Evolutionary conservation across 345 rosid genomes (phyloP), one percentile per base, ranked within the genome.

Genomic region (Hibiscus tridactylites): DNA sequence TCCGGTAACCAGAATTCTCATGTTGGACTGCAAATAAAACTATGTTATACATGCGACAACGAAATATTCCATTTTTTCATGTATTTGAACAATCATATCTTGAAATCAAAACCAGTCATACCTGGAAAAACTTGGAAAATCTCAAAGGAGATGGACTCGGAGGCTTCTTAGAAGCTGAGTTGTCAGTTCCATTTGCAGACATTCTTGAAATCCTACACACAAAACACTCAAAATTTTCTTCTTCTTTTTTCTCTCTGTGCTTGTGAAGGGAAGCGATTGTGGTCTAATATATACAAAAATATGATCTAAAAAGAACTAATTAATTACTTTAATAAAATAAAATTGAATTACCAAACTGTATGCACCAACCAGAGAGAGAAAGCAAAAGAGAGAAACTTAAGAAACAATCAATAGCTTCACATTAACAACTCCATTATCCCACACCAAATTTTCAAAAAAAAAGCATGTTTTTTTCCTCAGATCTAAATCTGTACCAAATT

Each of bases 1-100:
- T 73, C 99, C 99, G 11, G 93, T 83, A 35, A 95, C 81, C 85
- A 95, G 79, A 79, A 95, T 95, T 73, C 99, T 89, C 97, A 90
- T 90, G 76, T 92, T 95, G 28, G 99, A 79, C 99, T 95, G 85
- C 76, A 68, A 76, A 79, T 78, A 31, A 59, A 72, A 26, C 46
- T 8, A 53, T 50, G 54, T 50, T 50, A 50, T 6, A 15, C 6
- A n/a, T 12, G 19, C 54, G 19, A 50, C 44, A 39, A 1, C 44
- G 44, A 39, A 6, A 39, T 39, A 8, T 39, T 39, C 44, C 1
- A 39, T 39, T 50, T 50, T 13, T 1, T 50, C 7, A 5, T 53
- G 5, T n/a, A 17, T 17, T 53, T 17, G 58, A 3, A 53, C 6
- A 7, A 53, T n/a, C 57, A 17, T 53, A 17, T 17, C 26, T 17